phyloP scores from a whole-genome alignment of 805 yeast species.

The Wickerhamiella domercqiae region DNA sequence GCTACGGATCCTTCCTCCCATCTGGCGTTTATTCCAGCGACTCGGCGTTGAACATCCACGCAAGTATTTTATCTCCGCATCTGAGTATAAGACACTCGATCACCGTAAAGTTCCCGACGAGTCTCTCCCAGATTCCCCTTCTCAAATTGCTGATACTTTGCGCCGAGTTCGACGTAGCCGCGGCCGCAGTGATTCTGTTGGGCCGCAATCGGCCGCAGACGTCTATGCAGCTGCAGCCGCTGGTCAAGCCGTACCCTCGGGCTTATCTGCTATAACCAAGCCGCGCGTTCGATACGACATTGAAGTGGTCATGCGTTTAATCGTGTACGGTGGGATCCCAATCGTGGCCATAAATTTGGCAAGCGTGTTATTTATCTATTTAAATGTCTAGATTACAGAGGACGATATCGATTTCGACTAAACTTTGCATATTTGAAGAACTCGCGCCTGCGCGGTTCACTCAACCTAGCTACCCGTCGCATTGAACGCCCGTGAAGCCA shows the following conservation, averaged over 20 bases:
- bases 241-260: conserved; percentile 16
- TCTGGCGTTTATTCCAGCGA: conserved; percentile 30
- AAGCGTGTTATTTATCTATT: no score
- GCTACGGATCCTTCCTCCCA: conserved; percentile 41
- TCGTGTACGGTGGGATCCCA: conserved; percentile 74
- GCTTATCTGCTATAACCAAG: conserved; percentile 16
- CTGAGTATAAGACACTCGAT: conserved; percentile 24
- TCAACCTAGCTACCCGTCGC: not conserved
- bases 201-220: conserved; percentile 30
- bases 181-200: conserved; percentile 26
- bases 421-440: not conserved
- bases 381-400: not conserved
- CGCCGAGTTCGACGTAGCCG: conserved; percentile 15
- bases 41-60: conserved; percentile 29
- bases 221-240: conserved; percentile 22
- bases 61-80: conserved; percentile 25
- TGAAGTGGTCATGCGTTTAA: conserved; percentile 58
- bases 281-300: conserved; percentile 44
- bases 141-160: conserved; percentile 21
- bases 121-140: conserved; percentile 25
- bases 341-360: conserved; percentile 29
- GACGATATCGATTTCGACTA: not conserved
- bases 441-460: not conserved
- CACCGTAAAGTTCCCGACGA: conserved; percentile 11
- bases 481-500: not conserved